Evolutionary conservation across 2,329 filamentous ascomycete genomes (phyloP).

Genomic region (Fusarium papillatum): DNA sequence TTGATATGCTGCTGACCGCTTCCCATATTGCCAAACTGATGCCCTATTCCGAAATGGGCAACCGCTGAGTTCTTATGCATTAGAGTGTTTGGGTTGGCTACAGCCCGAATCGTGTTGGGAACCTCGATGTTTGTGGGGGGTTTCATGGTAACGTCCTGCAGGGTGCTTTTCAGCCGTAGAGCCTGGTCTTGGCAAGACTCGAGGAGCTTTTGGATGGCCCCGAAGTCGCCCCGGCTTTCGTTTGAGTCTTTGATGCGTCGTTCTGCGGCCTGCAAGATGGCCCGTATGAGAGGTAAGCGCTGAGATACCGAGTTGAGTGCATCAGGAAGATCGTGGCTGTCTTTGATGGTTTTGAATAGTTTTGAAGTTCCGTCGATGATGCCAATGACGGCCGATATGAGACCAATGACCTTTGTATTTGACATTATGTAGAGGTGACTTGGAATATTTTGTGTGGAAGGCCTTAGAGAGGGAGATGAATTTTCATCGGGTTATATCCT

Average conservation of each 20-base stretch:
- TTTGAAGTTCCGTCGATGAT: background rate
- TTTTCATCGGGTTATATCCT: background rate
- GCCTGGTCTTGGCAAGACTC: background rate
- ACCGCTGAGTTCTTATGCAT: background rate
- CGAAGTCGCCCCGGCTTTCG: background rate
- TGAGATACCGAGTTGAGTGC: background rate
- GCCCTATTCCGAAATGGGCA: background rate
- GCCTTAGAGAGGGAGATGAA: background rate
- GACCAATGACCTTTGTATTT: background rate
- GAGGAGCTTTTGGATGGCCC: background rate
- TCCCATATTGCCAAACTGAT: background rate
- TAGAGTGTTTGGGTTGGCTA: background rate
- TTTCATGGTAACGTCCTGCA: background rate
- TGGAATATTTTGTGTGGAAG: background rate
- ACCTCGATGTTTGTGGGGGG: background rate
- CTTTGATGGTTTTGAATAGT: background rate
- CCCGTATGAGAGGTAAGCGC: background rate
- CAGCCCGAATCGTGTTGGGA: background rate
- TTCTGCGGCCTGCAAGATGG: background rate
- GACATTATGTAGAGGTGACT: background rate
- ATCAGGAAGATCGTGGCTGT: background rate
- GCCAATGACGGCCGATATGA: background rate
- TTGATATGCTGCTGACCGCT: background rate
- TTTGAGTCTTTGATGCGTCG: background rate
- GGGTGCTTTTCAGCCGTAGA: background rate